phyloP scores from a whole-genome alignment of 352 stramenopile species.

The Phytopythium ostracodes region DNA sequence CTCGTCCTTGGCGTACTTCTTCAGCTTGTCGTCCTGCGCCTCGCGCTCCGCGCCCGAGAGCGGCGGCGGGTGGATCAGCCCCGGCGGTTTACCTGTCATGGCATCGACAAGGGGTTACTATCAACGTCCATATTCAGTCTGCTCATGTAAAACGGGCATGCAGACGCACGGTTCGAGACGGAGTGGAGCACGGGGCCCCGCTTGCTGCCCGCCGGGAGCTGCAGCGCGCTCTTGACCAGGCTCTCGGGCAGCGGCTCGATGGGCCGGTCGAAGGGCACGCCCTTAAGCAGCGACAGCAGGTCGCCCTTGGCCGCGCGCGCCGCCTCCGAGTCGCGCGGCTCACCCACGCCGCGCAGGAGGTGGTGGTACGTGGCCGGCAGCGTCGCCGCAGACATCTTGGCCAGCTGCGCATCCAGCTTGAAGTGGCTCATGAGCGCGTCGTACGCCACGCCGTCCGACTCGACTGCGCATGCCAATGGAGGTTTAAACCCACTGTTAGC shows the following conservation, averaged over 20 bases:
- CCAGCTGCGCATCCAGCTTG: slow-evolving; percentile 53
- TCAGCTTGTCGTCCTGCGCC: slow-evolving; percentile 41
- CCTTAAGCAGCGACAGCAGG: slow-evolving; percentile 55
- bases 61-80: slow-evolving; percentile 64
- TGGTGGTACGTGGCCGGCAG: slow-evolving; percentile 72
- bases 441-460: slow-evolving; percentile 56
- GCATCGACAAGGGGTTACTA: background rate
- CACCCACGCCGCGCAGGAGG: slow-evolving; percentile 61
- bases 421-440: slow-evolving; percentile 60
- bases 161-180: slow-evolving; percentile 26
- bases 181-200: slow-evolving; percentile 47
- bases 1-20: slow-evolving; percentile 53
- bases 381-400: slow-evolving; percentile 54
- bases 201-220: slow-evolving; percentile 61
- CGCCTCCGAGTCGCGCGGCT: slow-evolving; percentile 33
- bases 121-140: background rate
- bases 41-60: slow-evolving; percentile 30
- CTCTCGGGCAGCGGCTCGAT: slow-evolving; percentile 72
- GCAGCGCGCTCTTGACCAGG: slow-evolving; percentile 64
- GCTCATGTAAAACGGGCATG: background rate
- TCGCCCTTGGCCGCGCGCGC: slow-evolving; percentile 39
- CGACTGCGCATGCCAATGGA: slow-evolving; percentile 25
- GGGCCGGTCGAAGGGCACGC: slow-evolving; percentile 73
- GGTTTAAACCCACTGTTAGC: background rate
- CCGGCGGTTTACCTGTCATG: slow-evolving; percentile 30